Evolutionary conservation across 2,329 filamentous ascomycete species (phyloP).

Genomic region (Stagonosporopsis cucurbitacearum): DNA sequence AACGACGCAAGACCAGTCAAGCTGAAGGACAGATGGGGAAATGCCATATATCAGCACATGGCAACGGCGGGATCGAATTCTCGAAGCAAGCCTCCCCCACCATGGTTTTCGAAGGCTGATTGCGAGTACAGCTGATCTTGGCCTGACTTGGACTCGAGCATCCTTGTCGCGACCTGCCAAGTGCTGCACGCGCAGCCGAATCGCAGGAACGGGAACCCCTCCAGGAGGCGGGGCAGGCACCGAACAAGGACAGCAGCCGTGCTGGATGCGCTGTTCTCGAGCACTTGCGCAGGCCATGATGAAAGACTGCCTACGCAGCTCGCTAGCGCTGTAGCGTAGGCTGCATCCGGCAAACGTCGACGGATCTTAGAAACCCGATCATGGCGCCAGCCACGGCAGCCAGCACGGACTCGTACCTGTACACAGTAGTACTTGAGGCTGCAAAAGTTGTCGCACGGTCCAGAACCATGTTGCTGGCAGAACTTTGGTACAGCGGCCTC

Average conservation of each 20-base stretch:
- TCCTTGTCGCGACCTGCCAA: constrained; percentile 13
- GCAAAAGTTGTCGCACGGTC: constrained; percentile 11
- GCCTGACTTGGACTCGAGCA: background rate
- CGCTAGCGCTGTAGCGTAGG: background rate
- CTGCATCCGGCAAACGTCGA: constrained; percentile 10
- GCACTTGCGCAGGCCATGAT: constrained; percentile 6
- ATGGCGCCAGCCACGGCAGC: constrained; percentile 10
- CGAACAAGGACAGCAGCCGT: constrained; percentile 1
- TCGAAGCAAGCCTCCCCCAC: constrained; percentile 14
- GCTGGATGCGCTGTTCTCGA: background rate
- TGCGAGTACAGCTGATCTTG: background rate
- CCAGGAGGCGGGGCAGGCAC: background rate
- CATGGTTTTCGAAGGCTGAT: constrained; percentile 7
- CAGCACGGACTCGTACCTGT: constrained; percentile 12
- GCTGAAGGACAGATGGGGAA: constrained; percentile 6
- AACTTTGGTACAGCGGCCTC: constrained; percentile 6
- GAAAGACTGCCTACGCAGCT: background rate
- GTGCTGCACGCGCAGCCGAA: constrained; percentile 8
- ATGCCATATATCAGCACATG: constrained; percentile 13
- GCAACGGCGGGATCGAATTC: background rate
- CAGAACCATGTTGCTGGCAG: background rate
- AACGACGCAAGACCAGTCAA: background rate
- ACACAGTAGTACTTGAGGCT: background rate
- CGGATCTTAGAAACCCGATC: background rate
- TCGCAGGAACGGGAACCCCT: background rate